A percentile compares a stretch with the other conserved stretches of the same genome.
phyloP scores from a whole-genome alignment of 805 yeast genomes.

The Myxozyma melibiosi region DNA sequence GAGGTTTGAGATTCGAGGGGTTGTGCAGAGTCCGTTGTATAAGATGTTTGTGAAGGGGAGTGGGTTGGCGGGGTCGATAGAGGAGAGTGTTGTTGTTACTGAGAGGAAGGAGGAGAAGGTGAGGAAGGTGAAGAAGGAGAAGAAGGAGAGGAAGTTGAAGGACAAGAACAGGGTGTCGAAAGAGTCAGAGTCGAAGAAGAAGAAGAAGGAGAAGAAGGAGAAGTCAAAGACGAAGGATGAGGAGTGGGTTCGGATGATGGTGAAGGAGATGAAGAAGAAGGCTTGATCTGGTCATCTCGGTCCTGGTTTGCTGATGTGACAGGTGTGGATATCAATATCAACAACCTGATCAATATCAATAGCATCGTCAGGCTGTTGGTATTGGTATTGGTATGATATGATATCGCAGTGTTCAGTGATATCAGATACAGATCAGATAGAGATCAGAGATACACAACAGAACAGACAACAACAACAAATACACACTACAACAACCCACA shows the following conservation, averaged over 20 bases:
- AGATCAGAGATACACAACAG: too few species aligned
- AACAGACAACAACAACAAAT: too few species aligned
- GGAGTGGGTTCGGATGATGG: slow-evolving; percentile 18
- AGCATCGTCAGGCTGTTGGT: too few species aligned
- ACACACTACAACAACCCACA: too few species aligned
- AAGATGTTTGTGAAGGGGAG: slow-evolving; percentile 86
- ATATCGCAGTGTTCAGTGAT: too few species aligned
- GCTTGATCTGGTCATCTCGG: background rate
- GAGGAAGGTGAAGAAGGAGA: background rate
- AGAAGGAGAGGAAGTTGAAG: background rate
- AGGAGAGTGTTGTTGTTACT: background rate
- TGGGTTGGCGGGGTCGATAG: slow-evolving; percentile 71
- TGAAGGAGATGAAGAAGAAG: slow-evolving; percentile 19
- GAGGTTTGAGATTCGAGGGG: slow-evolving; percentile 45
- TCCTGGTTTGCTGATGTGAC: background rate
- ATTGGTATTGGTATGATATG: too few species aligned
- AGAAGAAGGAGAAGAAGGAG: slow-evolving; percentile 37
- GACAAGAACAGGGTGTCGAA: slow-evolving; percentile 6
- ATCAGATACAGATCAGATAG: too few species aligned
- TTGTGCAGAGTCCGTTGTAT: slow-evolving; percentile 71
- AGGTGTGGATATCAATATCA: too few species aligned
- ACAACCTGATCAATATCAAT: too few species aligned
- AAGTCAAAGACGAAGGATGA: slow-evolving; percentile 27
- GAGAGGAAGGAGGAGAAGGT: background rate
- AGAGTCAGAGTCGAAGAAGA: slow-evolving; percentile 27